phyloP scores from a whole-genome alignment of 495 filamentous ascomycete genomes.

The Penicillium steckii region DNA sequence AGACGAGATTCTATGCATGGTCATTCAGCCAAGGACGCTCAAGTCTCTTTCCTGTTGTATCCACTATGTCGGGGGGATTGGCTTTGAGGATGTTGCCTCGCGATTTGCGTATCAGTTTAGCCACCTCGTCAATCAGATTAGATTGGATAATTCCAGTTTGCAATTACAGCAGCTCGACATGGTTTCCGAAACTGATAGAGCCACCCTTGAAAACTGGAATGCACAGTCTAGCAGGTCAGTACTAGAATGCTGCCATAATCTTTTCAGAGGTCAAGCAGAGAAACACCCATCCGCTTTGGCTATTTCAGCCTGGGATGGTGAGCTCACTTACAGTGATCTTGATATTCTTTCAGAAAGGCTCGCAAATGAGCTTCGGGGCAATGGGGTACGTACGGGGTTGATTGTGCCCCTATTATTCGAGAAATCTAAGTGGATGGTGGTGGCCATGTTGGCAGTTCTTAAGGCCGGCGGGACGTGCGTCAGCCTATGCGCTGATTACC shows the following conservation, averaged over 20 bases:
- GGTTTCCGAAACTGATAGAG: not conserved
- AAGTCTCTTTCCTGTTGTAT: no score
- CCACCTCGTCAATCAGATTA: no score
- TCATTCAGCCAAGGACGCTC: no score
- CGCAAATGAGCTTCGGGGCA: conserved; percentile 23
- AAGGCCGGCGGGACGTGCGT: conserved; percentile 24
- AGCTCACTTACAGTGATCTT: conserved; percentile 49
- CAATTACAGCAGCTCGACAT: no score
- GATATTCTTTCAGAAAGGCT: conserved; percentile 28
- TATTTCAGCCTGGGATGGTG: conserved; percentile 46
- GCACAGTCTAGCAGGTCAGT: not conserved
- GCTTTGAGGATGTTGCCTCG: no score
- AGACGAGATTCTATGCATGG: no score
- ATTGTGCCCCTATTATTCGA: conserved; percentile 45
- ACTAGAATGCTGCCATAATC: conserved; percentile 25
- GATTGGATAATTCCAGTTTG: no score
- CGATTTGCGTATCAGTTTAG: no score
- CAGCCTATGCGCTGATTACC: conserved; percentile 49
- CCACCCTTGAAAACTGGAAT: not conserved
- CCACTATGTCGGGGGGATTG: no score
- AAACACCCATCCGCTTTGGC: conserved; percentile 27
- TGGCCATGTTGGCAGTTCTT: conserved; percentile 46
- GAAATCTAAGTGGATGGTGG: conserved; percentile 43
- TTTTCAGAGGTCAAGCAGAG: conserved; percentile 29
- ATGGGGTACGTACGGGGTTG: conserved; percentile 29